Evolutionary conservation across 2,329 filamentous ascomycete genomes (phyloP).

Genomic region (Trichoderma sp.): DNA sequence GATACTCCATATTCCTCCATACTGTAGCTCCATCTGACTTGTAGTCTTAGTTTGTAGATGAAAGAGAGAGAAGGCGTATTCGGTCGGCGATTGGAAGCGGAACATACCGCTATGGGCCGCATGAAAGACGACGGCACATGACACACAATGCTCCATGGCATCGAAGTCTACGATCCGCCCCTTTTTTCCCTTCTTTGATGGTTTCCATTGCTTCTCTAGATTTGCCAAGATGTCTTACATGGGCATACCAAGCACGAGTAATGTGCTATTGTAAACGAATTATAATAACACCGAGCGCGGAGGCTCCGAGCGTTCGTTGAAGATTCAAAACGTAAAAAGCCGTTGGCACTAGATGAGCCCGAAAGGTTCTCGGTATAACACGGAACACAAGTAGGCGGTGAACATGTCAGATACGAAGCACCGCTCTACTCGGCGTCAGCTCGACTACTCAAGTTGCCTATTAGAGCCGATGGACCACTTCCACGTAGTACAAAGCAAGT

Average conservation of each 20-base stretch:
- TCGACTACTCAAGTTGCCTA: neutral
- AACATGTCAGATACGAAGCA: neutral
- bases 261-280: neutral
- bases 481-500: neutral
- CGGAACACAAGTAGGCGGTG: neutral
- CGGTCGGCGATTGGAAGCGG: neutral
- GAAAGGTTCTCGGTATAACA: neutral
- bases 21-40: neutral
- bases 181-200: neutral
- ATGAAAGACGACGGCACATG: neutral
- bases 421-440: neutral
- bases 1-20: neutral
- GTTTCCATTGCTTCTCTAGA: neutral
- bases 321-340: neutral
- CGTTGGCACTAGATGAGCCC: neutral
- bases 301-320: neutral
- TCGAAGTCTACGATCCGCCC: neutral
- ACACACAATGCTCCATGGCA: conserved; percentile 1
- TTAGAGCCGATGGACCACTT: neutral
- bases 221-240: neutral
- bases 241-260: neutral
- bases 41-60: neutral
- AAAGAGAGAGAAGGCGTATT: neutral
- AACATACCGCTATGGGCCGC: neutral
- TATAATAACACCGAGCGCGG: neutral